Percentiles rank a stretch among this genome's conserved stretches.
Conservation (phyloP, 176 grass and related monocot genomes). For the Phyllostachys edulis region DNA sequence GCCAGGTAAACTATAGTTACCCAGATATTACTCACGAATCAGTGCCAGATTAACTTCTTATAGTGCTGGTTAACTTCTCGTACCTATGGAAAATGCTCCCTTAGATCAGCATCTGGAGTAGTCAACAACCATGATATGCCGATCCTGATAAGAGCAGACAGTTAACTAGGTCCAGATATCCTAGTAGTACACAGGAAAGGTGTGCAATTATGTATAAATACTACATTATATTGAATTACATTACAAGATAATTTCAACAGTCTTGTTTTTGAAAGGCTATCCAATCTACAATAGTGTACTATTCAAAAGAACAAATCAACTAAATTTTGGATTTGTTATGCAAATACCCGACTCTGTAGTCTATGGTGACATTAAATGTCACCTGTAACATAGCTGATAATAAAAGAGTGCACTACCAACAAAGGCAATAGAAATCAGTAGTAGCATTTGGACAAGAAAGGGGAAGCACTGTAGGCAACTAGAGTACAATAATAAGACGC, state of each 20-base stretch:
- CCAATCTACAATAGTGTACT: neutral
- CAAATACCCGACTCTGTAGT: neutral
- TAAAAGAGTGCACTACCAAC: neutral
- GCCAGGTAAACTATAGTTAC: slow-evolving; percentile 26
- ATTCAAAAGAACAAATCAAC: neutral
- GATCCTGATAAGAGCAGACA: slow-evolving; percentile 38
- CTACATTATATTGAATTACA: neutral
- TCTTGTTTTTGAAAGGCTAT: neutral
- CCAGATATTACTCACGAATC: slow-evolving; percentile 34
- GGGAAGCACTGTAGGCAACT: neutral
- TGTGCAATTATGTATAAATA: neutral
- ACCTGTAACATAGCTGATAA: neutral
- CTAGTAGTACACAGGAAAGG: neutral
- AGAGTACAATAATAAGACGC: slow-evolving; percentile 4
- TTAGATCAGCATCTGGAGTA: slow-evolving; percentile 24
- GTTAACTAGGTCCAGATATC: slow-evolving; percentile 11
- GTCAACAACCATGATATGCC: slow-evolving; percentile 1
- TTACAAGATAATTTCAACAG: slow-evolving; percentile 3
- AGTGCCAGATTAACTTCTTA: slow-evolving; percentile 23
- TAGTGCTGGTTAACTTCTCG: slow-evolving; percentile 39
- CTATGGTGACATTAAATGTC: neutral
- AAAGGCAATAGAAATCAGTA: neutral
- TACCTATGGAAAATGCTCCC: slow-evolving; percentile 30
- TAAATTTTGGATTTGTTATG: neutral
- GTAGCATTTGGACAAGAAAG: neutral